Evolutionary conservation across 2,329 filamentous ascomycete species (phyloP).

Genomic region (Pyricularia sp.): DNA sequence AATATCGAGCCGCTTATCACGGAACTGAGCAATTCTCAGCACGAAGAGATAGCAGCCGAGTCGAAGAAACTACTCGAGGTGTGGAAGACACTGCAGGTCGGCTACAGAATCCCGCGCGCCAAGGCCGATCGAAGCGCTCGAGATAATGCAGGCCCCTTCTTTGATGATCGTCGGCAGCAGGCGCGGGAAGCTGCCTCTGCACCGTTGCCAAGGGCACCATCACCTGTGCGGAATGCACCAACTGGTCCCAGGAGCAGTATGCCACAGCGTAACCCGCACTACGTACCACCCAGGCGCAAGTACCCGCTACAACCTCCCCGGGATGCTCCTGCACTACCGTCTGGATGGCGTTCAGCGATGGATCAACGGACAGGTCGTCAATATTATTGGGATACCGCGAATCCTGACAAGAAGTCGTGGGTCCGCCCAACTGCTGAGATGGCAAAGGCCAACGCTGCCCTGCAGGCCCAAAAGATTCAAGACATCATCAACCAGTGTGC

Average conservation of each 20-base stretch:
- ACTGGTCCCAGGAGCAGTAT: slow-evolving; percentile 48
- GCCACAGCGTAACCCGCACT: slow-evolving; percentile 37
- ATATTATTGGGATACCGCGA: slow-evolving; percentile 46
- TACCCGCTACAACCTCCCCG: not conserved
- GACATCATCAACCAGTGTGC: slow-evolving; percentile 55
- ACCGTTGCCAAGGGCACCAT: slow-evolving; percentile 23
- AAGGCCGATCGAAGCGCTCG: slow-evolving; percentile 61
- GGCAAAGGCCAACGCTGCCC: slow-evolving; percentile 43
- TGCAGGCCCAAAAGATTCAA: slow-evolving; percentile 55
- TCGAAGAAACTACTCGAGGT: slow-evolving; percentile 61
- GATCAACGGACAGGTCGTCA: slow-evolving; percentile 62
- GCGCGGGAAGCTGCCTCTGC: slow-evolving; percentile 25
- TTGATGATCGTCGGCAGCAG: slow-evolving; percentile 49
- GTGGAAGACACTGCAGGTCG: slow-evolving; percentile 83
- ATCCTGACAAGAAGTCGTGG: slow-evolving; percentile 58
- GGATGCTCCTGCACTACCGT: slow-evolving; percentile 40
- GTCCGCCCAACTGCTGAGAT: slow-evolving; percentile 59
- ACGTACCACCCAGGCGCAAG: slow-evolving; percentile 17
- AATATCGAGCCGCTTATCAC: slow-evolving; percentile 80
- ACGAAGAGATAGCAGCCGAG: slow-evolving; percentile 62
- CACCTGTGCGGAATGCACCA: slow-evolving; percentile 34
- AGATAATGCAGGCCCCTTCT: slow-evolving; percentile 40
- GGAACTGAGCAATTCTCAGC: slow-evolving; percentile 50
- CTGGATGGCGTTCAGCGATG: slow-evolving; percentile 74
- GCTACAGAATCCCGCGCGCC: slow-evolving; percentile 84